A percentile compares a stretch with the other conserved stretches of the same genome.
Evolutionary conservation across 2,329 filamentous ascomycete genomes (phyloP).

Genomic region (Neofusicoccum ribis): DNA sequence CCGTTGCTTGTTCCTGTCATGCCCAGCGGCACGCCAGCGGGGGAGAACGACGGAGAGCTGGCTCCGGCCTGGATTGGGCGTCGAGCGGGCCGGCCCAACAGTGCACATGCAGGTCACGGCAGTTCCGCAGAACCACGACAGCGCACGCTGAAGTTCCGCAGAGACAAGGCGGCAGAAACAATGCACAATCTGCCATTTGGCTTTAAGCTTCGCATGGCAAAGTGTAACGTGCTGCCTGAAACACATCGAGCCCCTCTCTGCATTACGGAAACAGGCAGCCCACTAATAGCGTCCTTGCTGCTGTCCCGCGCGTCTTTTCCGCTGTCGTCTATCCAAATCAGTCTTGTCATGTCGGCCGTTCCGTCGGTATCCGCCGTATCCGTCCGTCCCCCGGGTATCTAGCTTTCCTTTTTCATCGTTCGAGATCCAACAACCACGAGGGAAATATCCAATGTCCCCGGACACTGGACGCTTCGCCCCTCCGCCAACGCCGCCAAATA

Average conservation of each 20-base stretch:
- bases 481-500: not conserved
- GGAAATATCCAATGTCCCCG: too few relatives aligned
- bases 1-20: constrained; percentile 11
- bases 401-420: not conserved
- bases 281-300: not conserved
- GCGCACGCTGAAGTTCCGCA: too few relatives aligned
- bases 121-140: too few relatives aligned
- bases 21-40: not conserved
- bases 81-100: not conserved
- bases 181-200: not conserved
- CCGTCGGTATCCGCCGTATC: not conserved
- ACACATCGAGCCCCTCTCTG: not conserved
- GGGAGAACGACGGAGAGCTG: constrained; percentile 4
- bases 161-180: too few relatives aligned
- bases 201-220: too few relatives aligned
- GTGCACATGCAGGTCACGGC: too few relatives aligned
- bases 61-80: not conserved
- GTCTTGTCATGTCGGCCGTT: not conserved
- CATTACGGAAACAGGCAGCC: not conserved
- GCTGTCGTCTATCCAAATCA: not conserved
- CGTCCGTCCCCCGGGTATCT: constrained; percentile 1
- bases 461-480: not conserved
- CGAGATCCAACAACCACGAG: not conserved
- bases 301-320: too few relatives aligned
- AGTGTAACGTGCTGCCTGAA: not conserved